Evolutionary conservation across 768 basidiomycete species (phyloP), one percentile per base, ranked within the genome.

Genomic region (Cyclocybe cylindracea): DNA sequence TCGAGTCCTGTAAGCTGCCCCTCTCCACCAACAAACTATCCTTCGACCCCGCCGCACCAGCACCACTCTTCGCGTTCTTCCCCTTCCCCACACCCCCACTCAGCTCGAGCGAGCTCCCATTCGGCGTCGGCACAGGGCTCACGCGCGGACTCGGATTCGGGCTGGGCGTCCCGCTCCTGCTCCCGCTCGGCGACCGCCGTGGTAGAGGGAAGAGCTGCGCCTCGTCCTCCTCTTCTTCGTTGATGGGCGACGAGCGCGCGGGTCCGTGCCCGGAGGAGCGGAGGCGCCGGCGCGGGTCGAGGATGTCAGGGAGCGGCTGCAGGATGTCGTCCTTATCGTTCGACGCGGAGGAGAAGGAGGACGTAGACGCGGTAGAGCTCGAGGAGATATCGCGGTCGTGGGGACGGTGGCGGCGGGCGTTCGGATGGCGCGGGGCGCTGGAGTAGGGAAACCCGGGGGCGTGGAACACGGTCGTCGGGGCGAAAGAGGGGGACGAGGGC

Each of bases 131-230:
- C 2, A 57, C 44, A 0, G 75, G 74, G 7, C 63, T 65, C 10
- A 46, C 29, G 44, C 59, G 62, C 6, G 63, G 59, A 10, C 58
- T 60, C n/a, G 40, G 33, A 10, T 50, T 37, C 11, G 63, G 61
- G 7, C 64, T 61, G 1, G 69, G 66, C 1, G 78, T 78, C 2
- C 61, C 54, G n/a, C 60, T 68, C 1, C 69, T 66, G 1, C 77
- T 78, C 2, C 61, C 54, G n/a, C 60, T 68, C 1, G 84, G 84
- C 0, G 79, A 75, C 7, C 84, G 77, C 39, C 77, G 70, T 6
- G 84, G 83, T 2, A 82, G 80, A 7, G 84, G 85, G 16, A 86
- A 85, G 1, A 85, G 61, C 48, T 80, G 77, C 10, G 75, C 72
- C 54, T 84, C 82, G 46, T 82, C 77, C 32, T 79, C 81, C 54